These are phyloP conservation scores for Trypanosoma scelopori DNA, from an alignment of 208 protist genomes.

Conservation along the genomic window DNA sequence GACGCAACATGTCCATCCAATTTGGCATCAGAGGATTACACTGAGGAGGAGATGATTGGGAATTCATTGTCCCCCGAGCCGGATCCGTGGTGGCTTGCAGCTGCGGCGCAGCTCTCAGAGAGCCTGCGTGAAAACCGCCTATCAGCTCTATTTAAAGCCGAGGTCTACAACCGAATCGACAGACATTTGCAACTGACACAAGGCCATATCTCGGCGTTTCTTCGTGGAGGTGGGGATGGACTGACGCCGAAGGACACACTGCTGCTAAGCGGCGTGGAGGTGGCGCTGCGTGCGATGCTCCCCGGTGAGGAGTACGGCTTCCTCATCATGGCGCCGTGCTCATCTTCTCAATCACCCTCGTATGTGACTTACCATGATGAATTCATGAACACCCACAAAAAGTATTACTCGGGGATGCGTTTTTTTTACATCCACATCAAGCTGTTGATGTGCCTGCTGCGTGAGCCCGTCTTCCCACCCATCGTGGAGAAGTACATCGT, in stretches of 20 bases:
- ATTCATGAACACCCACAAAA: no score
- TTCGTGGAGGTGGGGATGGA: background rate
- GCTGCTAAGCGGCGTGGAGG: constrained; percentile 10
- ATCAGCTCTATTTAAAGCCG: background rate
- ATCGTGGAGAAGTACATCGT: constrained; percentile 20
- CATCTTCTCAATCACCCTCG: background rate
- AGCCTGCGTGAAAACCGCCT: constrained; percentile 29
- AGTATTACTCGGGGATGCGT: background rate
- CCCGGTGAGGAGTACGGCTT: constrained; percentile 18
- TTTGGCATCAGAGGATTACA: background rate
- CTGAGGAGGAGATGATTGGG: constrained; percentile 11
- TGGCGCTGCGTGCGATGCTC: constrained; percentile 21
- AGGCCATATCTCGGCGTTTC: background rate
- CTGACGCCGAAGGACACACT: background rate
- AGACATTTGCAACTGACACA: background rate
- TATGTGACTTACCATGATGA: no score
- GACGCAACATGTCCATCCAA: no score
- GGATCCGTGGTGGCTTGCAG: background rate
- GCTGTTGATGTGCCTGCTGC: background rate
- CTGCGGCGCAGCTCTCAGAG: constrained; percentile 5
- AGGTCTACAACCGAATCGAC: background rate
- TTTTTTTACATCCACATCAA: constrained; percentile 18
- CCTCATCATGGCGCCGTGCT: constrained; percentile 2
- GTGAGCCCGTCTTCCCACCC: constrained; percentile 4
- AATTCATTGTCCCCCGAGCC: background rate